phyloP scores from a whole-genome alignment of 31 red algal genomes.

The Asparagopsis taxiformis region DNA sequence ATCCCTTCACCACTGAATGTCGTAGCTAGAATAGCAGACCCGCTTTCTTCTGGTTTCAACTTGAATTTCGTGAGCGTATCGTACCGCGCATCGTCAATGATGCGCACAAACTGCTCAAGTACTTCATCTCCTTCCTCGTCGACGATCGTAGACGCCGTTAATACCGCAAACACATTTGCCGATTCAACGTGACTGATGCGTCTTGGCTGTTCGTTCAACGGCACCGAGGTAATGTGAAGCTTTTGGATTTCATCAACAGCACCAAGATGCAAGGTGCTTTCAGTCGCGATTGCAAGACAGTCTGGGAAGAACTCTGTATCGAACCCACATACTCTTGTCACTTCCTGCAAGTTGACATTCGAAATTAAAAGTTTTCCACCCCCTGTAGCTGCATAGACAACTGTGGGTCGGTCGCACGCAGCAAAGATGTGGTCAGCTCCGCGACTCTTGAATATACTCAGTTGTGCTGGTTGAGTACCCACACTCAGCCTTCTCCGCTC shows the following conservation, averaged over 20 bases:
- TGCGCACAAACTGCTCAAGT: constrained; percentile 74
- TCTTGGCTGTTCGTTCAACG: constrained; percentile 88
- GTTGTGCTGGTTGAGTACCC: constrained; percentile 87
- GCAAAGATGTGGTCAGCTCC: constrained; percentile 92
- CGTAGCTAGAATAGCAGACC: constrained; percentile 63
- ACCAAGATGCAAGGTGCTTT: constrained; percentile 78
- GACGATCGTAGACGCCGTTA: constrained; percentile 57
- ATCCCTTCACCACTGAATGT: constrained; percentile 56
- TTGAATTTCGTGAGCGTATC: constrained; percentile 71
- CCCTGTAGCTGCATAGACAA: constrained; percentile 86
- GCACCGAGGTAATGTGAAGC: constrained; percentile 91
- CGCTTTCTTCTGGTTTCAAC: constrained; percentile 68
- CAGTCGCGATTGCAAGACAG: constrained; percentile 94
- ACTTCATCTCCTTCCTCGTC: constrained; percentile 74
- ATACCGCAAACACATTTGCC: constrained; percentile 72
- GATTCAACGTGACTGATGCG: constrained; percentile 84
- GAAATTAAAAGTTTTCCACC: constrained; percentile 84
- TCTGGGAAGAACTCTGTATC: constrained; percentile 93
- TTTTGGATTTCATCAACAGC: constrained; percentile 99
- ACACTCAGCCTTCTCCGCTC: constrained; percentile 81
- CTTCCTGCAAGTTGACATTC: constrained; percentile 96
- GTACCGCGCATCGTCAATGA: constrained; percentile 88
- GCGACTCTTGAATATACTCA: constrained; percentile 82
- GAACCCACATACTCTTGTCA: constrained; percentile 90
- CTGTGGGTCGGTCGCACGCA: constrained; percentile 97